These are phyloP conservation scores for Pelargonium myrrhifolium DNA, from an alignment of 441 rosid genomes.

Conservation along the genomic window DNA sequence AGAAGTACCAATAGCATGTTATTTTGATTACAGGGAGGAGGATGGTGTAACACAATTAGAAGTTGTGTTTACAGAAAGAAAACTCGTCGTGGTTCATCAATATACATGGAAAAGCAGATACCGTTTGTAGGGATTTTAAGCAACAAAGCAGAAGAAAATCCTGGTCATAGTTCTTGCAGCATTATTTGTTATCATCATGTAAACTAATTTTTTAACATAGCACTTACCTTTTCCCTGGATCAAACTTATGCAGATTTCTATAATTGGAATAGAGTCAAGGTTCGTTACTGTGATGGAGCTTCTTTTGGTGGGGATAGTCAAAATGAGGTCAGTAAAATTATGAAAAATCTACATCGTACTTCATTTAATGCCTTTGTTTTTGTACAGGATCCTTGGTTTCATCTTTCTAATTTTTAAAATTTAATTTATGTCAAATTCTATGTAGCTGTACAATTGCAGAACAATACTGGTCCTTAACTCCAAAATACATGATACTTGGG, in stretches of 20 bases:
- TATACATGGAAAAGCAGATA: constrained; percentile 50
- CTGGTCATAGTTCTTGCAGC: constrained; percentile 26
- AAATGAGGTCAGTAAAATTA: constrained; percentile 35
- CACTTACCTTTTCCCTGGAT: neutral
- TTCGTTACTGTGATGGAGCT: constrained; percentile 60
- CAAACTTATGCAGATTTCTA: constrained; percentile 36
- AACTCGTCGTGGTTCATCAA: constrained; percentile 69
- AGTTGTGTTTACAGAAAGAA: constrained; percentile 56
- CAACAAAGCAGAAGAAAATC: constrained; percentile 54
- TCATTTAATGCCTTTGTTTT: neutral
- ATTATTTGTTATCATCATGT: neutral
- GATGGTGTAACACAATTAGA: constrained; percentile 57
- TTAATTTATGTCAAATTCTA: too few species aligned
- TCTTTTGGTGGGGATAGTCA: constrained; percentile 51
- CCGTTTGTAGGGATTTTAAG: constrained; percentile 66
- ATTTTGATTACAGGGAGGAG: constrained; percentile 54
- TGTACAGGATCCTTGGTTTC: neutral
- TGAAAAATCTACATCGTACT: neutral
- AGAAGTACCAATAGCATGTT: neutral
- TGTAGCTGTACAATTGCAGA: too few species aligned
- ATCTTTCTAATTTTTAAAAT: neutral
- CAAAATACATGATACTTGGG: neutral
- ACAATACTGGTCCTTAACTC: neutral
- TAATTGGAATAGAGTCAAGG: constrained; percentile 59
- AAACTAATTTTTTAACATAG: neutral